phyloP scores from a whole-genome alignment of 169 alveolate genomes.

The Cryptosporidium ryanae region DNA sequence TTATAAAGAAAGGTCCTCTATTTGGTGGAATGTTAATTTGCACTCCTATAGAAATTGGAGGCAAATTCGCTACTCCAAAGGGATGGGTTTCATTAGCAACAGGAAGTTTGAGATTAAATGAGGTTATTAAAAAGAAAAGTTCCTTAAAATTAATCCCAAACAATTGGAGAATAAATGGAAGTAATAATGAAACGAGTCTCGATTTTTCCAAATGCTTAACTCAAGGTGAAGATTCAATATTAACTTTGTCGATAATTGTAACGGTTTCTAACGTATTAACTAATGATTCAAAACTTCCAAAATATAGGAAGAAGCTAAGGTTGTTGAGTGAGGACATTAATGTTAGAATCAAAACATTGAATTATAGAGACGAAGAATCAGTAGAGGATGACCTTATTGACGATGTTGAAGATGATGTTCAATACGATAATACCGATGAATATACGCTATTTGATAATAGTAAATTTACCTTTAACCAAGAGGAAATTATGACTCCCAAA shows the following conservation, averaged over 20 bases:
- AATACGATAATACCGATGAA: constrained; percentile 37
- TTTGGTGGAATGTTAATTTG: constrained; percentile 70
- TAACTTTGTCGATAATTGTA: constrained; percentile 43
- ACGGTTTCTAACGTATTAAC: constrained; percentile 30
- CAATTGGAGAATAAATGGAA: constrained; percentile 42
- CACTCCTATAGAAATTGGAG: constrained; percentile 64
- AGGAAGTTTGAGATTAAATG: constrained; percentile 23
- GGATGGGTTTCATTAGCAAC: constrained; percentile 72
- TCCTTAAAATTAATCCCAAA: constrained; percentile 44
- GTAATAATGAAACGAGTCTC: not conserved
- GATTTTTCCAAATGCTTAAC: constrained; percentile 23
- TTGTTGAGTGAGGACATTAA: constrained; percentile 47
- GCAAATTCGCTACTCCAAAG: constrained; percentile 43
- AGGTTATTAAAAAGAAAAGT: constrained; percentile 52
- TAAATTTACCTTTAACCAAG: not conserved
- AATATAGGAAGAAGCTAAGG: constrained; percentile 26
- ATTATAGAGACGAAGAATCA: not conserved
- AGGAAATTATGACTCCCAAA: not conserved
- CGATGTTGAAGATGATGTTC: constrained; percentile 24
- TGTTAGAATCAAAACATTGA: constrained; percentile 53
- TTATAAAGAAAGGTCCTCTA: constrained; percentile 56
- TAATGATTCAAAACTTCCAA: constrained; percentile 3
- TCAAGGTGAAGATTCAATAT: constrained; percentile 1
- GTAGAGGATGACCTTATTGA: not conserved
- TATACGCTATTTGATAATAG: constrained; percentile 19